Evolutionary conservation across 192 early-diverging fungal genomes (phyloP), one percentile per base, ranked within the genome.

Genomic region (Mortierella antarctica): DNA sequence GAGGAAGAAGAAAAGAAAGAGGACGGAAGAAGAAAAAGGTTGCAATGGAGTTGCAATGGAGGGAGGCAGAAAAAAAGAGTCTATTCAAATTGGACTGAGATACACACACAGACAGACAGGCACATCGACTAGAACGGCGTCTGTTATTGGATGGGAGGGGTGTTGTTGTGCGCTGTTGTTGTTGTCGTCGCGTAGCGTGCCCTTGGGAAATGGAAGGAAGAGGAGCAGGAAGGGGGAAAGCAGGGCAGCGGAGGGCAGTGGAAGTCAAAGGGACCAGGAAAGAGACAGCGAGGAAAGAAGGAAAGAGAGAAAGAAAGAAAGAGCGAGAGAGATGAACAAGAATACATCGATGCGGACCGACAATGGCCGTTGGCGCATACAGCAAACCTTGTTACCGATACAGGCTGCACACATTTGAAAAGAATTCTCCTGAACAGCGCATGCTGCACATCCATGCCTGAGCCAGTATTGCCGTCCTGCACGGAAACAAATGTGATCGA

Each of bases 1-100:
- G 53, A 50, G 66, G 39, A 42, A 39, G 66, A 47, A 42, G 17
- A 7, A 48, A 68, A 56, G 54, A 23, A 41, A 48, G 39, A 66
- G 51, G 14, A 42, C 13, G 10, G 15, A 15, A 39, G 31, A 55
- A 54, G 8, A 66, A 52, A 4, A 20, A 12, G n/a, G n/a, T 51
- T 51, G n/a, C n/a, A 15, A 51, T 2, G n/a, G 31, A 1, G 31
- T 31, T 31, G 31, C 31, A 31, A 31, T 31, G 31, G 31, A 31
- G n/a, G n/a, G 1, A 15, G 21, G 20, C 15, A 56, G 13, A 56
- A 56, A 20, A 55, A 56, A 56, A 56, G 20, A 5, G 31, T 31
- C 21, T 58, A 58, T 40, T 39, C 13, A 15, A 40, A 41, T 8
- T 23, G 42, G 21, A 15, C 39, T 40, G 31, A 17, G 57, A 58